Percentiles rank a stretch among this genome's conserved stretches.
These are phyloP conservation scores for Arthroderma uncinatum DNA, from an alignment of 2,329 filamentous ascomycete species.

Conservation along the genomic window DNA sequence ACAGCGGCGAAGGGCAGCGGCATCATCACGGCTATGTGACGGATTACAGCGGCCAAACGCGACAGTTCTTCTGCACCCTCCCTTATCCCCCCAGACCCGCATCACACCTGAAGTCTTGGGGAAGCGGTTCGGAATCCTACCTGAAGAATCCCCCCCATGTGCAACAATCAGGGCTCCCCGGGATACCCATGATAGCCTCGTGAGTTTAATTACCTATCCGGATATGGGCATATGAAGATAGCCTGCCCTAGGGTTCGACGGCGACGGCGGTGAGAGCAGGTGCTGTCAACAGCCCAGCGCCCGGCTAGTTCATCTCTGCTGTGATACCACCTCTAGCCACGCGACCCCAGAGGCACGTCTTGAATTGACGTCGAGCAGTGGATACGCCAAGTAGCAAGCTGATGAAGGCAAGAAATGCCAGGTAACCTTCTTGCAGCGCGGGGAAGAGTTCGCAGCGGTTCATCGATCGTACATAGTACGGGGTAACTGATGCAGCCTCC, in stretches of 20 bases:
- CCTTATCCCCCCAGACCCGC: not conserved
- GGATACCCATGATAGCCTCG: not conserved
- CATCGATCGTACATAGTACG: not conserved
- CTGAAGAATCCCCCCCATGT: constrained; percentile 3
- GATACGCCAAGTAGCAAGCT: constrained; percentile 2
- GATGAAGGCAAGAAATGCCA: not conserved
- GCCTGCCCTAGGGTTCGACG: not conserved
- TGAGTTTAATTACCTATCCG: not conserved
- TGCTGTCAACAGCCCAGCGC: not conserved
- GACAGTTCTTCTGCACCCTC: not conserved
- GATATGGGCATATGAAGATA: not conserved
- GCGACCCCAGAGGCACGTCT: not conserved
- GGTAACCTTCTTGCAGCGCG: not conserved
- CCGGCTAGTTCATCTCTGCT: not conserved
- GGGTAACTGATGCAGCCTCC: not conserved
- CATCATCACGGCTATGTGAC: not conserved
- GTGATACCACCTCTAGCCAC: not conserved
- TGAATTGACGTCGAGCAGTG: not conserved
- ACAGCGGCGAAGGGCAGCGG: not conserved
- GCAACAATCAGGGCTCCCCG: not conserved
- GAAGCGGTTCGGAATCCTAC: constrained; percentile 3
- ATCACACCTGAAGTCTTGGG: not conserved
- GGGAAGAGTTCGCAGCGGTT: not conserved
- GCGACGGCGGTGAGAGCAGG: not conserved
- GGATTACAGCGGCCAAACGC: not conserved